Conservation (phyloP, 108 stramenopile genomes). For the Cyclotella baltica region DNA sequence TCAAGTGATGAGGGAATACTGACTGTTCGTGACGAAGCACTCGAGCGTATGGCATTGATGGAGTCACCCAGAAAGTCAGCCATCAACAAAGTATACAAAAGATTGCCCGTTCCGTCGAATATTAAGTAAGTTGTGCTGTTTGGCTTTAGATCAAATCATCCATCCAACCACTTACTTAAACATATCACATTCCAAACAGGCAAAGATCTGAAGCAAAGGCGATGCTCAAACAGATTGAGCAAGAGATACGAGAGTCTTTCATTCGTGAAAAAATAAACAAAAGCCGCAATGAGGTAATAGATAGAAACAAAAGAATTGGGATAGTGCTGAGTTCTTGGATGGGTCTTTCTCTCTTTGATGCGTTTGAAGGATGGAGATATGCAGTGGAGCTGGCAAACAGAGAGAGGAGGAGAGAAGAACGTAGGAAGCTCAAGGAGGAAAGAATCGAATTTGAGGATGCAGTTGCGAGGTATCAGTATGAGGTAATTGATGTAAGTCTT, state of each 20-base stretch:
- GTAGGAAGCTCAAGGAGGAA: conserved; percentile 21
- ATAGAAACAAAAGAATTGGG: conserved; percentile 29
- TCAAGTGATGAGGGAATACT: conserved; percentile 42
- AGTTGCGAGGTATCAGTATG: conserved; percentile 33
- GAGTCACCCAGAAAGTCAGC: background rate
- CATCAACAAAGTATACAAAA: conserved; percentile 10
- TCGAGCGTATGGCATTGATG: conserved; percentile 21
- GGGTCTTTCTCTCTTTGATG: conserved; percentile 39
- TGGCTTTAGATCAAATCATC: background rate
- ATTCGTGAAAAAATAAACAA: conserved; percentile 30
- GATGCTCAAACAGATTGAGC: conserved; percentile 31
- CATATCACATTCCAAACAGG: background rate
- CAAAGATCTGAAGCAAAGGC: conserved; percentile 4
- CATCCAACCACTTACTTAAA: background rate
- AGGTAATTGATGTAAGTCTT: conserved; percentile 30
- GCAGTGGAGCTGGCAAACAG: conserved; percentile 18
- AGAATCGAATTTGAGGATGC: conserved; percentile 41
- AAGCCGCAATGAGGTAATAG: conserved; percentile 18
- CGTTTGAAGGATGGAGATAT: conserved; percentile 41
- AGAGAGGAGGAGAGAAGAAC: conserved; percentile 17
- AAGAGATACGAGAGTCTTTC: conserved; percentile 39
- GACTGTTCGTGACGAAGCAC: conserved; percentile 43
- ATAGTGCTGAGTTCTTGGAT: conserved; percentile 45
- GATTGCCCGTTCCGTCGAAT: background rate
- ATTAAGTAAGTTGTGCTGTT: background rate